Conservation (phyloP, 345 rosid genomes). For the Orychophragmus violaceus region DNA sequence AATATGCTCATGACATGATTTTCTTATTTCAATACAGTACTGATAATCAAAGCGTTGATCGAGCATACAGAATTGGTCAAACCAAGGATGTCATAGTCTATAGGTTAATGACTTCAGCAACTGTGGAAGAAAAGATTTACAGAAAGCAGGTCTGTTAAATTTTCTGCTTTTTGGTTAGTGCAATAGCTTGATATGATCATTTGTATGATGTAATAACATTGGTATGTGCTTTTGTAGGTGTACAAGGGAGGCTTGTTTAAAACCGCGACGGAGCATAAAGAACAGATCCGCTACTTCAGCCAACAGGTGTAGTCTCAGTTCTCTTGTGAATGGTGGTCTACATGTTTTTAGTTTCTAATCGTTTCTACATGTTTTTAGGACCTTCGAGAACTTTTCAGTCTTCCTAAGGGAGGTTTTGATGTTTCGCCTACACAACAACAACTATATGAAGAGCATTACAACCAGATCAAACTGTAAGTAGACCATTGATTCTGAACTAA, state of each 20-base stretch:
- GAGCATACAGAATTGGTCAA: constrained; percentile 98
- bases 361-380: constrained; percentile 39
- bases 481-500: neutral
- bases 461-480: constrained; percentile 61
- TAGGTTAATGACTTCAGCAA: constrained; percentile 93
- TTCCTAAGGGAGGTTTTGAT: constrained; percentile 85
- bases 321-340: neutral
- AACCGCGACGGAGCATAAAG: constrained; percentile 96
- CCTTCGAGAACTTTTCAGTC: constrained; percentile 81
- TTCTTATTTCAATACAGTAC: constrained; percentile 45
- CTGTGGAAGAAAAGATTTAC: constrained; percentile 97
- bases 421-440: constrained; percentile 85
- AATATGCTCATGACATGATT: neutral
- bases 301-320: constrained; percentile 54
- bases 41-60: constrained; percentile 97
- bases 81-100: constrained; percentile 87
- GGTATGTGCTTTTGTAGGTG: constrained; percentile 38
- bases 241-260: constrained; percentile 93
- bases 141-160: constrained; percentile 68
- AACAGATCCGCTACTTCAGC: constrained; percentile 91
- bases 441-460: constrained; percentile 81
- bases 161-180: neutral
- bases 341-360: neutral
- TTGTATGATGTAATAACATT: neutral
- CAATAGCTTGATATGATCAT: neutral